Evolutionary conservation across 2,329 filamentous ascomycete genomes (phyloP).

Genomic region (Elsinoe perseae): DNA sequence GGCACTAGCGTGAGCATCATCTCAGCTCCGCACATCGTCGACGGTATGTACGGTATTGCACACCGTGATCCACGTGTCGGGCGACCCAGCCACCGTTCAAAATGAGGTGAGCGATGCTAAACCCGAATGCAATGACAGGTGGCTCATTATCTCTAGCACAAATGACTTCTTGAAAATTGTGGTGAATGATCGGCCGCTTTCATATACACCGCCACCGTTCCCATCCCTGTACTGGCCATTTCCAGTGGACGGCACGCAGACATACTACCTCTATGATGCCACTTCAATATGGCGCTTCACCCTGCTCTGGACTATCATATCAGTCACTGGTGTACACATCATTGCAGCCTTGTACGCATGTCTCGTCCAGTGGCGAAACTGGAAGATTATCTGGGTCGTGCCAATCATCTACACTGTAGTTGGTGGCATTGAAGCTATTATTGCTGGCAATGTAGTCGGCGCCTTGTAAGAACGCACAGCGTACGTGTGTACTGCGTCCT

Average conservation of each 20-base stretch:
- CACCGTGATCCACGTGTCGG: not conserved
- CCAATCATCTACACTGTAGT: constrained; percentile 63
- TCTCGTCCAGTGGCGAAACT: constrained; percentile 56
- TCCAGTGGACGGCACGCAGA: constrained; percentile 48
- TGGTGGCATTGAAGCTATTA: constrained; percentile 65
- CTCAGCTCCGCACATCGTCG: not conserved
- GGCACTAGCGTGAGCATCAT: not conserved
- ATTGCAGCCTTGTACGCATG: constrained; percentile 64
- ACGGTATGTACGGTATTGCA: not conserved
- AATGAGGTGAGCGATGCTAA: not conserved
- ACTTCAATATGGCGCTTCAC: constrained; percentile 82
- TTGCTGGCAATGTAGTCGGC: constrained; percentile 75
- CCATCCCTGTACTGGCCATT: constrained; percentile 75
- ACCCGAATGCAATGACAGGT: not conserved
- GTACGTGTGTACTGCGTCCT: constrained; percentile 20
- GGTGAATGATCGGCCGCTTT: constrained; percentile 42
- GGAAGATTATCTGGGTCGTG: constrained; percentile 58
- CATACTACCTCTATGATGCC: constrained; percentile 63
- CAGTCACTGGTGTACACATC: constrained; percentile 68
- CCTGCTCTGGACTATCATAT: constrained; percentile 74
- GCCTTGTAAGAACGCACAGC: constrained; percentile 54
- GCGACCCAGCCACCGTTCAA: not conserved
- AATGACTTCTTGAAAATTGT: constrained; percentile 39
- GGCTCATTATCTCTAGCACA: constrained; percentile 14
- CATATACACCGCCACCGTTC: constrained; percentile 64